Percentiles rank a stretch among this genome's conserved stretches.
Conservation (phyloP, 2,329 filamentous ascomycete species). For the Cladosporium sp. region DNA sequence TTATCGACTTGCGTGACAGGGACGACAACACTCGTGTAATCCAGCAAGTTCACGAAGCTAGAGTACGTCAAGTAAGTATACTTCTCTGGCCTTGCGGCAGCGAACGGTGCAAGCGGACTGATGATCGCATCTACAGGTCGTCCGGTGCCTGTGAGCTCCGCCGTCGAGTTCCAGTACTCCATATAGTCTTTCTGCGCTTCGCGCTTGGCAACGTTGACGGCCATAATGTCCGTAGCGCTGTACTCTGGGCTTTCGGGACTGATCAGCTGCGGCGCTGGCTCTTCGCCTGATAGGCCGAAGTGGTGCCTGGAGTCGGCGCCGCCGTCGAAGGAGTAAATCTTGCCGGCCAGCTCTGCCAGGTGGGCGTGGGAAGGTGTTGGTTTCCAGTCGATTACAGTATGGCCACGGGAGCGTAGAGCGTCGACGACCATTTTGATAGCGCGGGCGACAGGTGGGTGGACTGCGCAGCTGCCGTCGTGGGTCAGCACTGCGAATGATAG, state of each 20-base stretch:
- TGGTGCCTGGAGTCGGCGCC: conserved; percentile 54
- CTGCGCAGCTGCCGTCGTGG: conserved; percentile 53
- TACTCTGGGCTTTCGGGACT: conserved; percentile 42
- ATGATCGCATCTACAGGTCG: conserved; percentile 58
- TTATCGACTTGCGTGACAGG: conserved; percentile 60
- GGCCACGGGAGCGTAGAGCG: conserved; percentile 54
- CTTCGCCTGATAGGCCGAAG: conserved; percentile 59
- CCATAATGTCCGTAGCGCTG: conserved; percentile 48
- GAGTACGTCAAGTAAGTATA: conserved; percentile 53
- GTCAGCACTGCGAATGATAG: conserved; percentile 59
- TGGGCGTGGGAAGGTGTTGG: conserved; percentile 52
- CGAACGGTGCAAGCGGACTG: conserved; percentile 53
- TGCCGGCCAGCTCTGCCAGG: conserved; percentile 40
- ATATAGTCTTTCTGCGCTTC: conserved; percentile 61
- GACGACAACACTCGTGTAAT: conserved; percentile 58
- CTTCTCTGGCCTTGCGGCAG: conserved; percentile 51
- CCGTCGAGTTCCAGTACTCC: conserved; percentile 65
- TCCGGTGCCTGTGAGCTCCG: conserved; percentile 49
- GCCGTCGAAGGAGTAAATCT: conserved; percentile 52
- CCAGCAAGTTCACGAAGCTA: conserved; percentile 55
- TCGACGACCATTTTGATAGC: conserved; percentile 56
- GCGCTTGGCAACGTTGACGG: conserved; percentile 56
- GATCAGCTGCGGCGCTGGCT: conserved; percentile 48
- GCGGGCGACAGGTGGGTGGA: conserved; percentile 60
- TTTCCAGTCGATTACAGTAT: conserved; percentile 62